Base-by-base conservation (phyloP, 305 asterid species). In the Galium porrigens region DNA sequence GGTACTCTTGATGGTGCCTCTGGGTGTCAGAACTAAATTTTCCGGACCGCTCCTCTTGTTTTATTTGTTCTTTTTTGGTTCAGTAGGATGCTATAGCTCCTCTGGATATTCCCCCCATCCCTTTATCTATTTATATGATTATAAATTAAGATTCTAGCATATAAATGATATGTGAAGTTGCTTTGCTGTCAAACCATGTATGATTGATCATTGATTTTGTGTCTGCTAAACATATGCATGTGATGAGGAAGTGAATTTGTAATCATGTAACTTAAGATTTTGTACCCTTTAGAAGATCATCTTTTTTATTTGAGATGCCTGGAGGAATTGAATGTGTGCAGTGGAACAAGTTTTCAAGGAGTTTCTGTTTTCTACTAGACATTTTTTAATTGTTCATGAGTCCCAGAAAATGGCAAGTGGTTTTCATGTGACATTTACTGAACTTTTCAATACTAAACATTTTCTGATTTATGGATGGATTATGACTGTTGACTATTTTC, bases 1-100 rank as follows among this genome's bases (percentile, higher is more conserved):
- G 97, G 97, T 94, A 76, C 39, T 32, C 20, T 44, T 14, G 8
- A 14, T 48, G 54, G 8, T 20, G 7, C 51, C 44, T 9, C 34
- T 39, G 51, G 49, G 60, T 57, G 30, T 62, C 49, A 5, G 36
- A 27, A 57, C n/a, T 44, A 44, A 44, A 18, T 3, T 51, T 58
- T 17, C 10, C 6, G 4, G 6, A 29, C 5, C 3, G 36, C 25
- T 6, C 0, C 5, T 33, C 15, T 30, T 58, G 3, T 0, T 44
- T 44, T 44, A 44, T 44, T 41, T 41, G 48, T 41, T 11, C n/a
- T 3, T 41, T 41, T 41, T 41, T 11, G 48, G 48, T 41, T 41
- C 42, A 7, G 42, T 36, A 36, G 42, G 42, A 36, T 36, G 42
- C 48, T 41, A 41, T 41, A 41, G 48, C 8, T 11, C 48, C 48